Evolutionary conservation across 441 rosid genomes (phyloP).

Genomic region (Melastoma candidum): DNA sequence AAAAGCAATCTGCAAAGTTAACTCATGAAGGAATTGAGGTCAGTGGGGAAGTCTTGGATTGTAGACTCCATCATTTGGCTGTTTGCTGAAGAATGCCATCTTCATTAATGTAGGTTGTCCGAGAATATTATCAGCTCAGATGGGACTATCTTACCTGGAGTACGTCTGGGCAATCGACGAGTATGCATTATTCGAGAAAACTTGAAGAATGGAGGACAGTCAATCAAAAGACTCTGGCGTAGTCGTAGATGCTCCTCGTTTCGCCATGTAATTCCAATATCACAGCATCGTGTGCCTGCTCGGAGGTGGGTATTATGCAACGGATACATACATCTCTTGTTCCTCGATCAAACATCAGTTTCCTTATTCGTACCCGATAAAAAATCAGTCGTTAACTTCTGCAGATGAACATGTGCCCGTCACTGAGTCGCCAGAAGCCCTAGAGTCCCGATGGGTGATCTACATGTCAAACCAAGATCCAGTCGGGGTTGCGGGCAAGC

Average conservation of each 20-base stretch:
- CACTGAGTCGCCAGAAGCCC: too few species aligned
- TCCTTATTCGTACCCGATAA: slow-evolving; percentile 2
- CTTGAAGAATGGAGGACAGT: slow-evolving; percentile 24
- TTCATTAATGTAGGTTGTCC: slow-evolving; percentile 37
- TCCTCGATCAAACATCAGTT: not conserved
- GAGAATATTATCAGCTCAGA: slow-evolving; percentile 67
- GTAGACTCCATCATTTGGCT: not conserved
- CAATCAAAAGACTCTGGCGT: slow-evolving; percentile 20
- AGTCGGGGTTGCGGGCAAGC: slow-evolving; percentile 10
- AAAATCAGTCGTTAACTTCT: not conserved
- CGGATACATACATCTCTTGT: not conserved
- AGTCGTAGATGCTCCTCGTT: slow-evolving; percentile 14
- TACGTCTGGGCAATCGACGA: slow-evolving; percentile 61
- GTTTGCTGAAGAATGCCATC: not conserved
- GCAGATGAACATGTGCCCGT: too few species aligned
- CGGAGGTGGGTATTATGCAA: slow-evolving; percentile 33
- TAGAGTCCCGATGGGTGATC: too few species aligned
- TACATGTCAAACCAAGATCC: not conserved
- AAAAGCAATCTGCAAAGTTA: slow-evolving; percentile 67
- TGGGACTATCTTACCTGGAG: slow-evolving; percentile 41
- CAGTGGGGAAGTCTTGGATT: slow-evolving; percentile 2
- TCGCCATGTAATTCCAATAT: slow-evolving; percentile 36
- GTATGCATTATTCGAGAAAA: slow-evolving; percentile 46
- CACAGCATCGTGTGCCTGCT: slow-evolving; percentile 36
- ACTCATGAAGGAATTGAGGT: slow-evolving; percentile 69